Base-by-base conservation (phyloP, 2,329 filamentous ascomycete genomes). In the Blumeria hordei region DNA sequence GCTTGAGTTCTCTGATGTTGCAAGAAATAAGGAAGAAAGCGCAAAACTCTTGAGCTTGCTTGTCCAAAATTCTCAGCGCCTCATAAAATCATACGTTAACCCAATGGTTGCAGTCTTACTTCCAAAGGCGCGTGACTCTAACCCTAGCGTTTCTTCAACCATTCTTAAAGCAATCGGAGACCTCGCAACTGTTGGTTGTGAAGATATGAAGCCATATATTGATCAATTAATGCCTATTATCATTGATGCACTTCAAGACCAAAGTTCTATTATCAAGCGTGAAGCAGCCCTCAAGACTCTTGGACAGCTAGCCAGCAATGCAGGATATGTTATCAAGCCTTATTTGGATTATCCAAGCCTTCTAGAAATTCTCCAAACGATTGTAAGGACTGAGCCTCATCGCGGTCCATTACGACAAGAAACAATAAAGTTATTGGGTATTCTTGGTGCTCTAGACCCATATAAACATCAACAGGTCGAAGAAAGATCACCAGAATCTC, bases 381-480 rank as follows among this genome's bases (percentile, higher is more conserved):
- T 98, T 61, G 92, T 96, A 61, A 86, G 93, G 62, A 86, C 85
- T 6, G 93, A 98, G 67, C 74, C 77, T 2, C 86, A 88, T 59
- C 82, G 88, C 55, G 87, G 87, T 0, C 78, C 84, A 14, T 71
- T 98, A 36, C 78, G 92, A 45, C 87, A 92, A 60, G 90, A 96
- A 67, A 95, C 92, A 0, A 95, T 98, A 63, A 94, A 95, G 62
- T 70, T 98, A 18, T 87, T 98, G 74, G 92, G 92, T 62, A 95
- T 95, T 45, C 73, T 98, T 12, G 92, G 92, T 58, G 92, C 92
- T 43, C 70, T 98, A 36, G 93, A 98, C 66, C 92, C 92, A 0
- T 96, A 98, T 68, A 92, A 90, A 65, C 87, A 95, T 65, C 90
- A 90, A 69, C 85, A 94, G 71, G 88, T 94, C 54, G 85, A 93